Base-by-base conservation (phyloP, 805 yeast species). In the Starmerella sirachaensis region DNA sequence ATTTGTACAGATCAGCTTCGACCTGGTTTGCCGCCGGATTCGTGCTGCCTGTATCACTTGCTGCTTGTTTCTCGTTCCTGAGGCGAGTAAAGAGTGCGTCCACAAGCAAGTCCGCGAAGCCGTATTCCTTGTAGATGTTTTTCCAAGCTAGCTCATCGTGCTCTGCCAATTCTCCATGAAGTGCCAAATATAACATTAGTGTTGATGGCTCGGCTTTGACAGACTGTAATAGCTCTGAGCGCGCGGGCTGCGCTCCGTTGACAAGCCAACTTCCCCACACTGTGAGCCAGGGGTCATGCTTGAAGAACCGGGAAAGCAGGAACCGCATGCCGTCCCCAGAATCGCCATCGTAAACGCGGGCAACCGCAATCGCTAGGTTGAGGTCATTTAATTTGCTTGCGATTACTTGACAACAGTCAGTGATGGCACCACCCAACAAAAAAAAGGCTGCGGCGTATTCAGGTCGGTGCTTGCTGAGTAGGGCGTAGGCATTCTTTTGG, bases 361-460 rank as follows among this genome's bases (percentile, higher is more conserved):
- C 78, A 20, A 88, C 75, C 0, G 80, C 81, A 26, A 88, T 62
- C 0, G 96, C 94, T 33, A 91, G 63, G 33, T 76, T 73, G 4
- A 75, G 42, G 54, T 88, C 93, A 2, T 69, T 54, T 31, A 83
- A 57, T 53, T 85, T 78, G 33, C 66, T 72, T 26, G 78, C 67
- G 16, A 88, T 54, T 0, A 85, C 88, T 53, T 70, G 75, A 20
- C 79, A 79, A 42, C 85, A 75, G 60, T 91, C 97, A 38, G 70
- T 70, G 11, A 83, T 59, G 1, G 85, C 65, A 35, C 69, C 85
- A 0, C 81, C 94, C 10, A 88, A 64, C 24, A 88, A 58, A 58
- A 88, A 88, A 55, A 91, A 86, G 17, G 78, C 75, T 0, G 96
- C 95, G 0, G 96, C 93, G 57, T 85, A 93, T 55, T 70, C 61